Base-by-base conservation (phyloP, 441 rosid genomes). In the Mallotus japonicus region DNA sequence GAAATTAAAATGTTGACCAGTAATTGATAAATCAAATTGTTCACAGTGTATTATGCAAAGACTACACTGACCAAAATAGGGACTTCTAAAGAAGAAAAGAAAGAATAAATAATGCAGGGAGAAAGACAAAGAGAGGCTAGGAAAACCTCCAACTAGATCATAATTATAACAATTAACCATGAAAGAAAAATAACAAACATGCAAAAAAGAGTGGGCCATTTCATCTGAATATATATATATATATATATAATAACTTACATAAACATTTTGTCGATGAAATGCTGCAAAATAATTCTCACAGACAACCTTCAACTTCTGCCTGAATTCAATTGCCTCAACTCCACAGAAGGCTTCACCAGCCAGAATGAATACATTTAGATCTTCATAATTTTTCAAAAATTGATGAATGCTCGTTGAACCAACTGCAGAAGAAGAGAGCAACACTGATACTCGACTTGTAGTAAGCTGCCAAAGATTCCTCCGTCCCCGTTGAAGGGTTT, bases 291-390 rank as follows among this genome's bases (percentile, higher is more conserved):
- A 96, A 77, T 85, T 90, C 84, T 87, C 98, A 71, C 96, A 89
- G 62, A 96, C 86, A 65, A 81, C 94, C 86, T 92, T 96, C 87
- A 96, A 77, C 82, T 93, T 93, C 84, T 90, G 90, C 86, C 97
- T 88, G 85, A 96, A 93, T 71, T 96, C 99, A 85, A 83, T 82
- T 20, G 95, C 98, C 84, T 92, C 94, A 81, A 88, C 73, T 67
- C 98, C 98, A 78, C 97, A 93, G 79, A 93, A 96, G 55, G 97
- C 93, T 89, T 96, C 98, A 82, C 98, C 98, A 32, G 97, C 93
- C 83, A 96, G 87, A 81, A 92, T 87, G 74, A 96, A 96, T 82
- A 86, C 76, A 82, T 78, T 90, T 76, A 96, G 79, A 76, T 93
- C 99, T 81, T 96, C 98, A 75, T 93, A 92, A 76, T 85, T 89